phyloP scores from a whole-genome alignment of 148 eudicot genomes.

The Polygonum maritimum region DNA sequence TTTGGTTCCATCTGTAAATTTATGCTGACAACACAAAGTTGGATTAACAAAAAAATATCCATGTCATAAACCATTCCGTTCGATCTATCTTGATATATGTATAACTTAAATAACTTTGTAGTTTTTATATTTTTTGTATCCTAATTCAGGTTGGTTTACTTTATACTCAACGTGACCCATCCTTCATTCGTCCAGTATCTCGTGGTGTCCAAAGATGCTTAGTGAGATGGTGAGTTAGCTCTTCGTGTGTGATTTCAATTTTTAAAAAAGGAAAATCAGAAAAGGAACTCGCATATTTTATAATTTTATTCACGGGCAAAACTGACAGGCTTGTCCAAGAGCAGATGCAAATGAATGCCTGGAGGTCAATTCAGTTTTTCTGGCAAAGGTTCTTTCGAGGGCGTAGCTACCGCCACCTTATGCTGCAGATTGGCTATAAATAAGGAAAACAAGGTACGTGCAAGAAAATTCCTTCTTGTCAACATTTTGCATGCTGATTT shows the following conservation, averaged over 20 bases:
- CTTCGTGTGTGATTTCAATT: background rate
- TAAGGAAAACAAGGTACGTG: slow-evolving; percentile 31
- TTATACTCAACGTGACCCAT: slow-evolving; percentile 83
- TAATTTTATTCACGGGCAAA: background rate
- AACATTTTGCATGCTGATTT: background rate
- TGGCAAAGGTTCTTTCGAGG: slow-evolving; percentile 87
- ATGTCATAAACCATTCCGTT: background rate
- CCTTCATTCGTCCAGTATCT: slow-evolving; percentile 74
- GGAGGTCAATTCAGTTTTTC: slow-evolving; percentile 29
- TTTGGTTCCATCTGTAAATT: background rate
- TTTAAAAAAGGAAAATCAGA: background rate
- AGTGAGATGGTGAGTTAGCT: slow-evolving; percentile 74
- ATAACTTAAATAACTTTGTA: background rate
- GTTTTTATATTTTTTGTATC: slow-evolving; percentile 7
- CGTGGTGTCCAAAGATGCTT: slow-evolving; percentile 89
- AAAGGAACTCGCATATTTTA: background rate
- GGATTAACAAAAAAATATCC: background rate
- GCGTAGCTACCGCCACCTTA: slow-evolving; percentile 88
- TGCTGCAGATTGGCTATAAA: slow-evolving; percentile 64
- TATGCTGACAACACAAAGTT: background rate
- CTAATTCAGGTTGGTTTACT: slow-evolving; percentile 72
- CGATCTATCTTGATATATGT: background rate
- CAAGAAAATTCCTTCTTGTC: background rate
- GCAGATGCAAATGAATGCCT: slow-evolving; percentile 42
- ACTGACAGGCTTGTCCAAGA: slow-evolving; percentile 84